Conservation (phyloP, 768 basidiomycete species). For the Auricularia auricula-judae region DNA sequence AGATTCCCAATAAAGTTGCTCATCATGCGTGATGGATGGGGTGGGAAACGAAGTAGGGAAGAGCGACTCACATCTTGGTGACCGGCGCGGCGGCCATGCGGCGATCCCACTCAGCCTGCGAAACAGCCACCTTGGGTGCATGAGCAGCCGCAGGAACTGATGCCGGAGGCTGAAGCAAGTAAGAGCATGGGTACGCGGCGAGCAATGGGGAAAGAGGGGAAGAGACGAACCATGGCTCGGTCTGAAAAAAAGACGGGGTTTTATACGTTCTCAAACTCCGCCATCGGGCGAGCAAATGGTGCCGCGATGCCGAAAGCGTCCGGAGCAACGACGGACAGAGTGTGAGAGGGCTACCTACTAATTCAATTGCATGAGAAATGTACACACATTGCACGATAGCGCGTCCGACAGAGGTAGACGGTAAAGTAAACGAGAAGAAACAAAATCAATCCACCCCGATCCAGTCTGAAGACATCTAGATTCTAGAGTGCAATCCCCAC, state of each 20-base stretch:
- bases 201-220: background rate
- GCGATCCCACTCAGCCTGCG: conserved; percentile 59
- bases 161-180: background rate
- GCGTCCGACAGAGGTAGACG: too few species aligned
- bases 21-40: conserved; percentile 34
- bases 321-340: too few species aligned
- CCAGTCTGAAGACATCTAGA: too few species aligned
- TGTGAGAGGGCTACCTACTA: too few species aligned
- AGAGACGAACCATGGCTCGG: background rate
- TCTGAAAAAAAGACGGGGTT: too few species aligned
- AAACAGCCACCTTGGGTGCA: background rate
- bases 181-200: background rate
- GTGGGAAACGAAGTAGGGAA: conserved; percentile 7
- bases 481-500: background rate
- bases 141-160: background rate
- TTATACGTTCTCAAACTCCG: too few species aligned
- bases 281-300: too few species aligned
- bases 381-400: too few species aligned
- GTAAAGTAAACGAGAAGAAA: too few species aligned
- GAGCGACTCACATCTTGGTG: conserved; percentile 68
- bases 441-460: too few species aligned
- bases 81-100: conserved; percentile 74
- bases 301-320: too few species aligned
- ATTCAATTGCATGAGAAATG: too few species aligned
- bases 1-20: conserved; percentile 93